Base-by-base conservation (phyloP, 345 rosid species). In the Eucalyptus cladocalyx region DNA sequence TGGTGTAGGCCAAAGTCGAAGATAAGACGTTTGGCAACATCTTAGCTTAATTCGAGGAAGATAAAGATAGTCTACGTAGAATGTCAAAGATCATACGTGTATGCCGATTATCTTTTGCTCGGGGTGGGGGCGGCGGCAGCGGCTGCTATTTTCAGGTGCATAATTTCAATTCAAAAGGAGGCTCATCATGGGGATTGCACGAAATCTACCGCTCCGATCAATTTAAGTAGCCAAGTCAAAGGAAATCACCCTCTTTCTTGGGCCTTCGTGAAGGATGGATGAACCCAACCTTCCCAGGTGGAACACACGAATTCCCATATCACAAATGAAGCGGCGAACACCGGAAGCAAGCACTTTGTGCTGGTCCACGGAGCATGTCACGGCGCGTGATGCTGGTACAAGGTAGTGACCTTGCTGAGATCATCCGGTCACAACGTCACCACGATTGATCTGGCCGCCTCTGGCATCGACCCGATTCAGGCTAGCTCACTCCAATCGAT, bases 301-400 rank as follows among this genome's bases (percentile, higher is more conserved):
- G 50, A 49, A 6, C 50, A 49, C 50, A 49, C 50, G 50, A 49
- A 49, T 49, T 17, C 17, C 50, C 16, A 49, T 12, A 48, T 49
- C 50, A 49, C 42, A 5, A 13, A 34, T 60, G 67, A 80, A 45
- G 45, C 86, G 10, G 37, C 47, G 11, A 32, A 32, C 30, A 26
- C 32, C 32, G 14, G 83, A 13, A 26, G 26, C 62, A 88, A 83
- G 12, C 94, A 92, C 88, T 92, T 90, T 86, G 94, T 92, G 40
- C 88, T 92, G 50, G 80, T 92, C 24, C 95, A 92, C 86, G 92
- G 95, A 23, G 28, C 93, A 5, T 37, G 91, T 88, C 91, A 90
- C 23, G 94, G 95, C 3, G 94, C 91, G 3, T 92, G 94, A 91
- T 90, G 90, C 6, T 92, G 92, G 94, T 93, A 88, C 89, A 92